These are phyloP conservation scores for Alternaria arbusti DNA, from an alignment of 2,329 filamentous ascomycete genomes.

Conservation along the genomic window DNA sequence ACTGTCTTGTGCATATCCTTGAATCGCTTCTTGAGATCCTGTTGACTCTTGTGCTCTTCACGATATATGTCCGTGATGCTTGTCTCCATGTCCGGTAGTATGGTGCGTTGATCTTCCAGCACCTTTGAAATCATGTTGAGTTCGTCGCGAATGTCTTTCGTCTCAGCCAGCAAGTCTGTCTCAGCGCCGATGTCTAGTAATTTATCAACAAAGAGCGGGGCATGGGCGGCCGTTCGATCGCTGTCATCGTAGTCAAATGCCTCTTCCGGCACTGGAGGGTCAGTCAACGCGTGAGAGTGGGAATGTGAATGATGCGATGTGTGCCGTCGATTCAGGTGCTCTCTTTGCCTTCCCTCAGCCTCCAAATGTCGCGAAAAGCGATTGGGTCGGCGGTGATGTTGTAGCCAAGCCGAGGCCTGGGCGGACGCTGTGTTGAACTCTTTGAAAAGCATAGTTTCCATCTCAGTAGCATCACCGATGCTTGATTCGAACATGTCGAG, in stretches of 20 bases:
- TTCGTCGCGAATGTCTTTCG: conserved; percentile 72
- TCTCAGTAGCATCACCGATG: conserved; percentile 59
- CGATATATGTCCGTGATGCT: conserved; percentile 51
- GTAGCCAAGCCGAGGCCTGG: conserved; percentile 62
- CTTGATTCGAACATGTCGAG: conserved; percentile 71
- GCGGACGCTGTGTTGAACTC: conserved; percentile 66
- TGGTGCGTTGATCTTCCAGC: conserved; percentile 57
- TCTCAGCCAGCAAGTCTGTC: conserved; percentile 66
- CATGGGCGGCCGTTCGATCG: conserved; percentile 27
- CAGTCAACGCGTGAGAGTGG: conserved; percentile 33
- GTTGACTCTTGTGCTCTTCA: conserved; percentile 46
- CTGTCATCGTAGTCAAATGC: conserved; percentile 41
- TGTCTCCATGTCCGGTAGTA: conserved; percentile 56
- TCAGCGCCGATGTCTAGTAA: conserved; percentile 66
- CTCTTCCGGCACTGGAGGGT: conserved; percentile 34
- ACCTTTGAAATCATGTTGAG: conserved; percentile 67
- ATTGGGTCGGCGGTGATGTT: conserved; percentile 54
- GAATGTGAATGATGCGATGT: conserved; percentile 35
- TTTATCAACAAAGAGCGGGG: conserved; percentile 59
- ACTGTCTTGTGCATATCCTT: conserved; percentile 64
- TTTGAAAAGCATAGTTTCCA: conserved; percentile 65
- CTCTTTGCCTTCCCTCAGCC: conserved; percentile 40
- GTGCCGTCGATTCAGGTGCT: conserved; percentile 38
- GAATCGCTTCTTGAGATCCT: conserved; percentile 61
- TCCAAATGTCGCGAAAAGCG: conserved; percentile 46